Evolutionary conservation across 371 early-diverging fungal genomes (phyloP), one percentile per base, ranked within the genome.

Genomic region (Coemansia sp.): DNA sequence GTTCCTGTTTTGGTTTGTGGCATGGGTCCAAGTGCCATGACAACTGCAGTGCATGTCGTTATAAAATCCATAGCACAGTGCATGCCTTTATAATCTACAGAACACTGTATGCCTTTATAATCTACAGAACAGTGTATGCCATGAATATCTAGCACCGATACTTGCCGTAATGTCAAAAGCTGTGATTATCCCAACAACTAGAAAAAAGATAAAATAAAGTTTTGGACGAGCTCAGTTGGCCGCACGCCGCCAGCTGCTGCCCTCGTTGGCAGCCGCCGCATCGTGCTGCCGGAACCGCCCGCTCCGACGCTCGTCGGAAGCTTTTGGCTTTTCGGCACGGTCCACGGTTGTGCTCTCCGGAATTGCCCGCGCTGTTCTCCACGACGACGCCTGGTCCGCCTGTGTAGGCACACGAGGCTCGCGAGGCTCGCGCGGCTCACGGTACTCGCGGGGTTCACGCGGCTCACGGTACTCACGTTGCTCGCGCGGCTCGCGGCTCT

Each of bases 391-490:
- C 59, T 69, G 69, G 36, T 71, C 72, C 3, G 59, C 32, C 1
- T 24, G 60, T 3, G 68, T 58, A 8, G 55, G 61, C 51, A 11
- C 58, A 53, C 71, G 63, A 15, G 71, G 71, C 24, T 49, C 67
- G 51, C 54, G 54, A 1, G 19, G 40, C 15, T 29, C 57, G 17
- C 58, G 39, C 58, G 58, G 62, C 26, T 36, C 32, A 15, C 61
- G 17, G 19, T 32, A 57, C 36, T 63, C 58, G 41, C 54, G 54
- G 0, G 19, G 40, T 5, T 29, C 57, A 24, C 58, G 39, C 58
- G 58, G 62, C 39, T 36, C 32, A 15, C 61, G 17, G 19, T 32
- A 57, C 36, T 63, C 58, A 51, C 54, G 54, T 1, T 13, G 40
- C 15, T 29, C 57, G 17, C 54, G 54, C 15, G 19, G 40, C 15